phyloP scores from a whole-genome alignment of 2,329 filamentous ascomycete species.

The Aspergillus tamarii region DNA sequence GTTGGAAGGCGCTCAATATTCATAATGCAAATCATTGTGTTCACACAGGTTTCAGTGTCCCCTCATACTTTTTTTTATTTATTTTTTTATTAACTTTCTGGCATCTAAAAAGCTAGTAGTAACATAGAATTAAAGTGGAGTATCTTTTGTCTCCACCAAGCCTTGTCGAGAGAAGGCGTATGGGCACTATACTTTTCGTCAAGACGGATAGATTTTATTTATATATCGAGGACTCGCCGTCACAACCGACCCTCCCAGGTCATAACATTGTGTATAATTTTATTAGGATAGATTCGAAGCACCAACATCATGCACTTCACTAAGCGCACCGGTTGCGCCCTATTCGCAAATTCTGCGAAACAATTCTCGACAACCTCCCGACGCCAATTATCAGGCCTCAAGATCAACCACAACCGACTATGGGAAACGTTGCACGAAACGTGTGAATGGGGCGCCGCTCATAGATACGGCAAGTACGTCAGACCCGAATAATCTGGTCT shows the following conservation, averaged over 20 bases:
- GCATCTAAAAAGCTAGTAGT: neutral
- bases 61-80: neutral
- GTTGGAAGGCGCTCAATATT: slow-evolving; percentile 7
- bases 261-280: neutral
- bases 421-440: slow-evolving; percentile 37
- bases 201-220: neutral
- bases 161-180: slow-evolving; percentile 9
- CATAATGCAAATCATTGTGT: neutral
- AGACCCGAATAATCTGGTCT: neutral
- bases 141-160: neutral
- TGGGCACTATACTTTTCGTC: neutral
- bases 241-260: neutral
- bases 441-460: slow-evolving; percentile 35
- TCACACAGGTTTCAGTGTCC: neutral
- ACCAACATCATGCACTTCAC: slow-evolving; percentile 4
- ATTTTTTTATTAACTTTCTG: neutral
- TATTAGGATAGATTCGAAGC: neutral
- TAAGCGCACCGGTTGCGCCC: neutral
- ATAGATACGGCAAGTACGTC: slow-evolving; percentile 34
- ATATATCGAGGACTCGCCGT: neutral
- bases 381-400: slow-evolving; percentile 24
- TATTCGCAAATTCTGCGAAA: slow-evolving; percentile 1
- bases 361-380: neutral
- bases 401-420: slow-evolving; percentile 31
- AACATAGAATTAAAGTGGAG: neutral